Conservation (phyloP, 345 rosid species). For the Hirschfeldia incana region DNA sequence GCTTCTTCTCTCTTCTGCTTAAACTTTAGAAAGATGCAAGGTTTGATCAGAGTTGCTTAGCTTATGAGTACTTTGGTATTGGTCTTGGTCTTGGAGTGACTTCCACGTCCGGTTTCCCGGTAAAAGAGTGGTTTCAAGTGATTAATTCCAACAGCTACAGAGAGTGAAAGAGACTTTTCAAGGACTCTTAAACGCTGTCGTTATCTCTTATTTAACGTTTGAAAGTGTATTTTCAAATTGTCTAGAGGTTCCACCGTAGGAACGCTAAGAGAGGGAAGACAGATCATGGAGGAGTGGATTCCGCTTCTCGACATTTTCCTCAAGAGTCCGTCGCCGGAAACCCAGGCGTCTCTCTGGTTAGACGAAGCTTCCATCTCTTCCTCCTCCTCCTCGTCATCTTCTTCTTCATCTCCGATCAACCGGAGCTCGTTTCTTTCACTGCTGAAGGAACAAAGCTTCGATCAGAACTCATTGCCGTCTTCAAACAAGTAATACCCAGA, state of each 20-base stretch:
- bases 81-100: not conserved
- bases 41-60: not conserved
- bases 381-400: slow-evolving; percentile 8
- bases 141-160: not conserved
- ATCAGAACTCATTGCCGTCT: slow-evolving; percentile 36
- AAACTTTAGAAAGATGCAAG: not conserved
- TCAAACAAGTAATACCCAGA: slow-evolving; percentile 46
- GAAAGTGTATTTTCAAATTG: no score
- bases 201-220: not conserved
- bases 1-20: not conserved
- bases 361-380: slow-evolving; percentile 47
- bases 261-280: not conserved
- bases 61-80: not conserved
- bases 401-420: slow-evolving; percentile 48
- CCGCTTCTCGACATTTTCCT: slow-evolving; percentile 64
- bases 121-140: not conserved
- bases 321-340: slow-evolving; percentile 61
- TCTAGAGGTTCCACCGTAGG: no score
- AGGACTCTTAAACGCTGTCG: not conserved
- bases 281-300: slow-evolving; percentile 63
- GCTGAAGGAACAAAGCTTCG: slow-evolving; percentile 42
- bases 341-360: slow-evolving; percentile 72
- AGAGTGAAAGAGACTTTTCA: not conserved
- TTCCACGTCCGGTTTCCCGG: not conserved
- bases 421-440: slow-evolving; percentile 62